A percentile compares a stretch with the other conserved stretches of the same genome.
phyloP scores from a whole-genome alignment of 306 rosid species.

The Malus sylvestris region DNA sequence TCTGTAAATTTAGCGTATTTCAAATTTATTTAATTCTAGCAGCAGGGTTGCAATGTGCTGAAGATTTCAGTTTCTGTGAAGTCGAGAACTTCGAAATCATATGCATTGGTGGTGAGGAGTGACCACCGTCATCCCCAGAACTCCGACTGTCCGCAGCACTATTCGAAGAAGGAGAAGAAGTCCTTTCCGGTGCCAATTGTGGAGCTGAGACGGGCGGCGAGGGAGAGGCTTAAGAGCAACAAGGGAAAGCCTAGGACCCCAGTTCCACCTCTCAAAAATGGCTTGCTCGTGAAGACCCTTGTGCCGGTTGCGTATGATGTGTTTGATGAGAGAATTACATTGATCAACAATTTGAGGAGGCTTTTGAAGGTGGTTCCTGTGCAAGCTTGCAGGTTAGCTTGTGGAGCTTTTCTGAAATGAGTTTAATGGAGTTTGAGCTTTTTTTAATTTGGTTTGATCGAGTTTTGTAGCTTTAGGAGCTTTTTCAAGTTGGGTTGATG shows the following conservation, averaged over 20 bases:
- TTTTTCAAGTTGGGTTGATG: background rate
- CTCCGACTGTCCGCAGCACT: constrained; percentile 62
- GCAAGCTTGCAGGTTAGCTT: constrained; percentile 84
- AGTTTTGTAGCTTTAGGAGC: background rate
- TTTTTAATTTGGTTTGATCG: background rate
- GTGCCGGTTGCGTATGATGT: constrained; percentile 68
- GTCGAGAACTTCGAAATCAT: constrained; percentile 21
- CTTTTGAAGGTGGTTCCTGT: constrained; percentile 69
- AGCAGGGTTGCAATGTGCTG: constrained; percentile 24
- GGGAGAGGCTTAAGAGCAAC: constrained; percentile 78
- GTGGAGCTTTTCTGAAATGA: too few relatives aligned
- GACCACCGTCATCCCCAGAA: constrained; percentile 59
- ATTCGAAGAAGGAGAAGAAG: constrained; percentile 78
- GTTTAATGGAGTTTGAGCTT: too few relatives aligned
- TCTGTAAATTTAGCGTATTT: background rate
- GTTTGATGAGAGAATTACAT: constrained; percentile 65
- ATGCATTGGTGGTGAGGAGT: constrained; percentile 30
- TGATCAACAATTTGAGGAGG: constrained; percentile 88
- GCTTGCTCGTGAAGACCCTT: constrained; percentile 71
- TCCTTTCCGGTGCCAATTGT: constrained; percentile 81
- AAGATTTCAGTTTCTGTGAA: constrained; percentile 29
- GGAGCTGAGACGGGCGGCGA: constrained; percentile 88
- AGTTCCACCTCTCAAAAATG: constrained; percentile 68
- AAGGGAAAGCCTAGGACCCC: constrained; percentile 58
- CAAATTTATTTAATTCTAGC: constrained; percentile 3